Conservation (phyloP, 169 alveolate species). For the Plasmodium gaboni region DNA sequence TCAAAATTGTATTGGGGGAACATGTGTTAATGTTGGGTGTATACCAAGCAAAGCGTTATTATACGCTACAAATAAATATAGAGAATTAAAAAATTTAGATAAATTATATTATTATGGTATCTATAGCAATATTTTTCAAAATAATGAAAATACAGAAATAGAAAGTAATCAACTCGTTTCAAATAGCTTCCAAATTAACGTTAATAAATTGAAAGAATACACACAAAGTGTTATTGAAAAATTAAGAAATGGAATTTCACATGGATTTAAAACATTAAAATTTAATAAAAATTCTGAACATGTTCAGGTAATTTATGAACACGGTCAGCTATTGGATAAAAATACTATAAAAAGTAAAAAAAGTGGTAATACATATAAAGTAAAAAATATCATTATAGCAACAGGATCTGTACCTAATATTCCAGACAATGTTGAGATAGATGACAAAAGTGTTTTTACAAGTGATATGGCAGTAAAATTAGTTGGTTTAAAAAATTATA, state of each 20-base stretch:
- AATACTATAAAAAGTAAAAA: constrained; percentile 49
- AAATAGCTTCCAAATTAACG: constrained; percentile 17
- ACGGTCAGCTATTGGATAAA: constrained; percentile 59
- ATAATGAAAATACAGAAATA: constrained; percentile 20
- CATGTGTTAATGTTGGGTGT: constrained; percentile 82
- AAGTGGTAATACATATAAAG: constrained; percentile 43
- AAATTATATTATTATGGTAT: constrained; percentile 74
- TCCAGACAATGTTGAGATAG: constrained; percentile 75
- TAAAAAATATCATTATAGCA: constrained; percentile 78
- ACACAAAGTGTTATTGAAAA: constrained; percentile 29
- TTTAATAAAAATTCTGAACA: constrained; percentile 44
- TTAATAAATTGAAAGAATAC: constrained; percentile 27
- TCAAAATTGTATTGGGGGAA: constrained; percentile 77
- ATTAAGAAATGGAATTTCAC: constrained; percentile 23
- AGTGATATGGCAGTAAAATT: constrained; percentile 79
- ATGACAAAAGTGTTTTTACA: constrained; percentile 71
- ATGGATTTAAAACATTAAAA: constrained; percentile 48
- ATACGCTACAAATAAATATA: constrained; percentile 76
- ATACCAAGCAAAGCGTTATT: constrained; percentile 81
- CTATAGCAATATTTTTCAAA: constrained; percentile 13
- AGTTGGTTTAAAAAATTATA: constrained; percentile 54
- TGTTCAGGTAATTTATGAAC: constrained; percentile 73
- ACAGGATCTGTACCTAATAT: constrained; percentile 80
- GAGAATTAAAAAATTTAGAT: constrained; percentile 70
- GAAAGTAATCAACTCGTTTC: constrained; percentile 60